Evolutionary conservation across 306 rosid species (phyloP).

Genomic region (Oxytropis ochrocephala): DNA sequence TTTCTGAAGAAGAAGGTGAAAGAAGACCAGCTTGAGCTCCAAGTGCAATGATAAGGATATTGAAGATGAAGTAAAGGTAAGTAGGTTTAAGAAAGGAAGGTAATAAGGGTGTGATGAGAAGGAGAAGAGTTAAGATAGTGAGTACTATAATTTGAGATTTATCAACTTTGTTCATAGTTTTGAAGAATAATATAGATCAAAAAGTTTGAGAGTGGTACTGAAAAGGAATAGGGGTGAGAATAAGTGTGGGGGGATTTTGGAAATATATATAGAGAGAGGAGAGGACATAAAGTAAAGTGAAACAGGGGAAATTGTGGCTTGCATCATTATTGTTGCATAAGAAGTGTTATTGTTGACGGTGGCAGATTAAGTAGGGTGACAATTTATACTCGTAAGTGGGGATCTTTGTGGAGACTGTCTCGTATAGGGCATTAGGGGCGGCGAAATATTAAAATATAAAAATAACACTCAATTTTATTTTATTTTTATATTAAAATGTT

Average conservation of each 20-base stretch:
- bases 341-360: background rate
- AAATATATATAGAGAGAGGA: conserved; percentile 32
- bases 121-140: conserved; percentile 44
- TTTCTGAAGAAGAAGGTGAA: conserved; percentile 42
- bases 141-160: conserved; percentile 52
- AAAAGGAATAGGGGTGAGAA: conserved; percentile 1
- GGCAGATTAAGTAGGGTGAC: background rate
- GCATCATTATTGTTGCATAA: background rate
- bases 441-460: too few species aligned
- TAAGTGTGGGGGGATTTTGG: conserved; percentile 13
- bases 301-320: background rate
- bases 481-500: too few species aligned
- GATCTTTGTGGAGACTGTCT: too few species aligned
- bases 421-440: too few species aligned
- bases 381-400: too few species aligned
- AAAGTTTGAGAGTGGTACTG: conserved; percentile 2
- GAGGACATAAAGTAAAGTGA: background rate
- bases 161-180: conserved; percentile 48
- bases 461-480: too few species aligned
- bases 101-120: conserved; percentile 49
- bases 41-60: conserved; percentile 55
- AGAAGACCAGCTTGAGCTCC: conserved; percentile 78
- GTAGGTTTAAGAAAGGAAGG: conserved; percentile 55
- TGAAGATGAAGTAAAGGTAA: conserved; percentile 56
- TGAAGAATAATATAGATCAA: too few species aligned